Percentiles rank a stretch among this genome's conserved stretches.
These are phyloP conservation scores for Pseudogymnoascus sp. DNA, from an alignment of 2,329 filamentous ascomycete genomes.

Conservation along the genomic window DNA sequence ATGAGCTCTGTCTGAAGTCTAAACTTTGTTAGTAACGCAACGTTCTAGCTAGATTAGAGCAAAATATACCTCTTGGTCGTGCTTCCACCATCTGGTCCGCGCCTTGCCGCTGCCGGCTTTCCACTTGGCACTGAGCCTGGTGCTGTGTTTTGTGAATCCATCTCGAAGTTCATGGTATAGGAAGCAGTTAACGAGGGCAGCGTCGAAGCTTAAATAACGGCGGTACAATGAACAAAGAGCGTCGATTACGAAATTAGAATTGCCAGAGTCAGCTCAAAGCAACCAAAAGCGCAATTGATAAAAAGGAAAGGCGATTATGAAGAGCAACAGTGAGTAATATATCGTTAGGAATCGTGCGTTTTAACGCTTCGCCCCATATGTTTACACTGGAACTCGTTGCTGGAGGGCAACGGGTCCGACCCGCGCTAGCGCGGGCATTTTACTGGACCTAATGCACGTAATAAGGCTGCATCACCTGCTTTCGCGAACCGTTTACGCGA, in stretches of 20 bases:
- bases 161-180: conserved; percentile 34
- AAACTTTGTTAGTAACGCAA: conserved; percentile 15
- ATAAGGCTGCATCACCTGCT: conserved; percentile 10
- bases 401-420: not conserved
- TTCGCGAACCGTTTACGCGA: conserved; percentile 22
- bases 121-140: conserved; percentile 44
- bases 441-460: conserved; percentile 18
- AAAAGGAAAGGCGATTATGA: conserved; percentile 2
- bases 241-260: not conserved
- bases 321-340: conserved; percentile 1
- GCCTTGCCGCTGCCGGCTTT: conserved; percentile 51
- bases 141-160: conserved; percentile 59
- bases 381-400: conserved; percentile 2
- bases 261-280: not conserved
- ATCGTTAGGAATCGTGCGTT: conserved; percentile 7
- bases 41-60: not conserved
- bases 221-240: conserved; percentile 1
- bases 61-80: conserved; percentile 64
- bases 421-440: not conserved
- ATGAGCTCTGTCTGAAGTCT: conserved; percentile 96
- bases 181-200: not conserved
- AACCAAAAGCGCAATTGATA: not conserved
- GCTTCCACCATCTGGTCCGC: conserved; percentile 58
- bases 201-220: not conserved
- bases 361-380: not conserved